phyloP scores from a whole-genome alignment of 2,329 filamentous ascomycete genomes.

The Diplodia corticola region DNA sequence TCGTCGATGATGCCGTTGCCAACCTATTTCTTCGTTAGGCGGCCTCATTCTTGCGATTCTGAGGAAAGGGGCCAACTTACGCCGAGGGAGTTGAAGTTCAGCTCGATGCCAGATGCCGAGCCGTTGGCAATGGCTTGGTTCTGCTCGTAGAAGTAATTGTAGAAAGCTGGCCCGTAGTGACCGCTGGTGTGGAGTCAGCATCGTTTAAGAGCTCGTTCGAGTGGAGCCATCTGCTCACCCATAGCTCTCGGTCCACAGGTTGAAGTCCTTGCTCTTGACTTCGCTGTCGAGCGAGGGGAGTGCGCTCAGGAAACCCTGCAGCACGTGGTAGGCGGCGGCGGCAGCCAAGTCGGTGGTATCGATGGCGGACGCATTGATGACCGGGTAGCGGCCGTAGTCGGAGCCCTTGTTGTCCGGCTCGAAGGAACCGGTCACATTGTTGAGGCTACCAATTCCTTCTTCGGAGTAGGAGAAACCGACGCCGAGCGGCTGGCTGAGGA shows the following conservation, averaged over 20 bases:
- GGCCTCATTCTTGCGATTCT: not conserved
- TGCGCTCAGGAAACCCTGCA: slow-evolving; percentile 56
- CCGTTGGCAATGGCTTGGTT: slow-evolving; percentile 57
- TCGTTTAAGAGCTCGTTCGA: no score
- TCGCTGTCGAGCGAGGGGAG: slow-evolving; percentile 51
- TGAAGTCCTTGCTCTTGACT: slow-evolving; percentile 54
- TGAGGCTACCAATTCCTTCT: slow-evolving; percentile 30
- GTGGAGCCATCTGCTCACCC: slow-evolving; percentile 32
- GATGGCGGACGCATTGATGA: slow-evolving; percentile 51
- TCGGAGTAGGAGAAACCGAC: slow-evolving; percentile 55
- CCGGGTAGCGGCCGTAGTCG: slow-evolving; percentile 50
- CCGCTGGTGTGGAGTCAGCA: slow-evolving; percentile 40
- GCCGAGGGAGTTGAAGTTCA: slow-evolving; percentile 57
- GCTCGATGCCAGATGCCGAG: slow-evolving; percentile 47
- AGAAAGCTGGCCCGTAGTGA: slow-evolving; percentile 57
- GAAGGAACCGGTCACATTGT: slow-evolving; percentile 47
- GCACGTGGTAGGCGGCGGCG: slow-evolving; percentile 55
- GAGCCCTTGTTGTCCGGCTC: slow-evolving; percentile 46
- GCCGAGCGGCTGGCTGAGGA: slow-evolving; percentile 62
- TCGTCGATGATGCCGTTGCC: slow-evolving; percentile 58
- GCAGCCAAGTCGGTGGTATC: slow-evolving; percentile 60
- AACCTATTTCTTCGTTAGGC: slow-evolving; percentile 34
- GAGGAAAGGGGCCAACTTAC: slow-evolving; percentile 24
- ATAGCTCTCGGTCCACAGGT: slow-evolving; percentile 59
- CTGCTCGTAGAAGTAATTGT: slow-evolving; percentile 59